Evolutionary conservation across 176 grass and related monocot species (phyloP).

Genomic region (Themeda triandra): DNA sequence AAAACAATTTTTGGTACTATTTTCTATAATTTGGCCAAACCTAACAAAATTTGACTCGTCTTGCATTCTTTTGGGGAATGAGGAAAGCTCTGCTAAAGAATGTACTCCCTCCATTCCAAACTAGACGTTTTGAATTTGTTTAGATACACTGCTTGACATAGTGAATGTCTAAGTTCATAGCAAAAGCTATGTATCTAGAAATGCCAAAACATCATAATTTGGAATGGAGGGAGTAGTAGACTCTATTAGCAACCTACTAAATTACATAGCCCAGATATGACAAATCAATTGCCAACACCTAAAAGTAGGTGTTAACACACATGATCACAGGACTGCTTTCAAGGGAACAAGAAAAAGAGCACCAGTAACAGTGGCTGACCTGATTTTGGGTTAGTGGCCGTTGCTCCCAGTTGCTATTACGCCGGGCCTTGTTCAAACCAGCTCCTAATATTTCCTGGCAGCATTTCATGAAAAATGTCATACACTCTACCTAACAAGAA

Average conservation of each 20-base stretch:
- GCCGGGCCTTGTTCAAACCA: constrained; percentile 79
- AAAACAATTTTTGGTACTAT: not conserved
- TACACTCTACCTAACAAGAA: not conserved
- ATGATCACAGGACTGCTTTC: not conserved
- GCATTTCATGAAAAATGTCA: constrained; percentile 12
- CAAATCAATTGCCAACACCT: not conserved
- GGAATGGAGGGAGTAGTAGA: not conserved
- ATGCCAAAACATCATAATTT: too few relatives aligned
- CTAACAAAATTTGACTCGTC: not conserved
- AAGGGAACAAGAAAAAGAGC: not conserved
- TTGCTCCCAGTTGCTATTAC: constrained; percentile 94
- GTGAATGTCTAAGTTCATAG: too few relatives aligned
- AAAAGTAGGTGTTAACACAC: not conserved
- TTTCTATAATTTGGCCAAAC: not conserved
- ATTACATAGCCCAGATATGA: constrained; percentile 8
- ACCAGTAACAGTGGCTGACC: constrained; percentile 30
- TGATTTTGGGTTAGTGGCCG: constrained; percentile 83
- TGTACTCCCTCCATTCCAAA: not conserved
- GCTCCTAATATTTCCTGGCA: constrained; percentile 82
- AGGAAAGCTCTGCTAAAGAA: not conserved
- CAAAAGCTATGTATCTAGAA: too few relatives aligned
- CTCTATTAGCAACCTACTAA: not conserved
- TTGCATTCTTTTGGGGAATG: not conserved
- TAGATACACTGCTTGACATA: too few relatives aligned
- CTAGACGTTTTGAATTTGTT: too few relatives aligned